phyloP scores from a whole-genome alignment of 768 basidiomycete genomes.

The Russula ochroleuca region DNA sequence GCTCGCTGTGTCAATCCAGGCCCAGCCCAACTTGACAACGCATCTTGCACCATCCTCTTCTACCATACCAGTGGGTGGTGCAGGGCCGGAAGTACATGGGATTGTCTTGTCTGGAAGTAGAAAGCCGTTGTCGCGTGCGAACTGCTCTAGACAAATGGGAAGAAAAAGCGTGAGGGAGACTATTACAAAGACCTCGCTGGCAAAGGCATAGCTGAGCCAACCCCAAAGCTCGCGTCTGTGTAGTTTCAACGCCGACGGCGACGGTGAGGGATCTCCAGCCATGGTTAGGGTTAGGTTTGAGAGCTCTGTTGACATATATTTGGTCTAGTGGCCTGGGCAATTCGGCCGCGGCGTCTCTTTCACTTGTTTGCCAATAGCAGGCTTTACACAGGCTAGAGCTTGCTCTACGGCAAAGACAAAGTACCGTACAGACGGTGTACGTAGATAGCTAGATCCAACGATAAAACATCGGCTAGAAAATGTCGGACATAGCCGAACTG shows the following conservation, averaged over 20 bases:
- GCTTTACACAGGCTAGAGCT: background rate
- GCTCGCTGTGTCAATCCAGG: constrained; percentile 88
- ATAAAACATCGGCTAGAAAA: constrained; percentile 12
- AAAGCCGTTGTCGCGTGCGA: constrained; percentile 84
- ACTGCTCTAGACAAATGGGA: constrained; percentile 82
- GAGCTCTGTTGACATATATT: constrained; percentile 8
- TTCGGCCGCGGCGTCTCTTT: background rate
- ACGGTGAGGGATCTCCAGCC: background rate
- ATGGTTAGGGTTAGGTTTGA: background rate
- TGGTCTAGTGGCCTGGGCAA: background rate
- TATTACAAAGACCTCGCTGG: constrained; percentile 79
- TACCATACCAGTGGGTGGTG: constrained; percentile 20
- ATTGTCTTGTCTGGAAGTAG: constrained; percentile 60
- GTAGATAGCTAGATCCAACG: constrained; percentile 24
- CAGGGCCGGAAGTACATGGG: constrained; percentile 44
- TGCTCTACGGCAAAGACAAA: constrained; percentile 13
- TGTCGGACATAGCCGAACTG: constrained; percentile 27
- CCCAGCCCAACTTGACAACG: constrained; percentile 76
- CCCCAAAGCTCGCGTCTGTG: constrained; percentile 48
- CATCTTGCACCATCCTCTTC: constrained; percentile 50
- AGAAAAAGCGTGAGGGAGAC: constrained; percentile 78
- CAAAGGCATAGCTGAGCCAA: constrained; percentile 84
- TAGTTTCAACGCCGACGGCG: background rate
- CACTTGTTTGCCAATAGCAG: background rate
- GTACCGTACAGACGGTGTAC: constrained; percentile 24